Conservation (phyloP, 345 rosid species). For the Cardamine occulta region DNA sequence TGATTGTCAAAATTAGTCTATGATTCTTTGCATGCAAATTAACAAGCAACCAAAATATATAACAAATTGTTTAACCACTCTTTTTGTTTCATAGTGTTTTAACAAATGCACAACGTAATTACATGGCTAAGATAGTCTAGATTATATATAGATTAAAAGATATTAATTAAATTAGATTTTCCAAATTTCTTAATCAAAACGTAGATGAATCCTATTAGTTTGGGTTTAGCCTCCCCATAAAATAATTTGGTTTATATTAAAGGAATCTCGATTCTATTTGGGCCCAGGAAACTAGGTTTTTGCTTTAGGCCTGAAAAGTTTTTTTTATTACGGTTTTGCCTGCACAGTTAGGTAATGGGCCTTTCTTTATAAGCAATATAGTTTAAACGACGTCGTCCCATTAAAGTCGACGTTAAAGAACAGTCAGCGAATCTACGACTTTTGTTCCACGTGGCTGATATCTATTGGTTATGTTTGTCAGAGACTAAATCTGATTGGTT, state of each 20-base stretch:
- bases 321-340: neutral
- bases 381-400: neutral
- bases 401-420: constrained; percentile 9
- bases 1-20: neutral
- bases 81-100: neutral
- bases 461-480: neutral
- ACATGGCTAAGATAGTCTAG: neutral
- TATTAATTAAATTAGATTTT: too few species aligned
- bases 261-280: neutral
- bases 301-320: neutral
- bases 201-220: neutral
- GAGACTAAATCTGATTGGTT: constrained; percentile 43
- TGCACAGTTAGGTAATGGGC: neutral
- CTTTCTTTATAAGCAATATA: neutral
- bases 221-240: neutral
- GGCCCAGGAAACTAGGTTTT: neutral
- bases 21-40: constrained; percentile 22
- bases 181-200: neutral
- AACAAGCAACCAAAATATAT: neutral
- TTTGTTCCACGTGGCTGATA: constrained; percentile 21
- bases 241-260: neutral
- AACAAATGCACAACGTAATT: neutral
- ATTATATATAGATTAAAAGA: neutral
- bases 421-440: constrained; percentile 13
- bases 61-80: neutral